phyloP scores from a whole-genome alignment of 2,329 filamentous ascomycete species.

The Trichoderma endophyticum region DNA sequence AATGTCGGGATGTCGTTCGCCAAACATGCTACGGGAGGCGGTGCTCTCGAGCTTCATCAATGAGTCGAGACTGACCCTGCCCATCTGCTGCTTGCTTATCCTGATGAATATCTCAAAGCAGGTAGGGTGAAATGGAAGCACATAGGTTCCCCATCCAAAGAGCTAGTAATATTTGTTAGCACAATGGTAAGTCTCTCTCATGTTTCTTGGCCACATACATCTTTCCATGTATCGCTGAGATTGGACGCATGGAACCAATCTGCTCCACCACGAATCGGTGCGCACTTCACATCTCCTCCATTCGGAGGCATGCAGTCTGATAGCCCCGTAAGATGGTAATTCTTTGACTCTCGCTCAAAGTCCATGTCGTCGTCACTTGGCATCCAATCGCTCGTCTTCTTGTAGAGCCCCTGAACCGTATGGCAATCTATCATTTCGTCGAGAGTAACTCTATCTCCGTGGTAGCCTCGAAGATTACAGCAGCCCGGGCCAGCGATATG shows the following conservation, averaged over 20 bases:
- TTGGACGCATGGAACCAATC: not conserved
- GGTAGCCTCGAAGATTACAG: constrained; percentile 19
- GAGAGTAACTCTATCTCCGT: constrained; percentile 24
- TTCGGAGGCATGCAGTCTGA: constrained; percentile 19
- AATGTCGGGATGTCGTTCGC: constrained; percentile 1
- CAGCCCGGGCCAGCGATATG: constrained; percentile 27
- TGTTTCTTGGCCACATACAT: not conserved
- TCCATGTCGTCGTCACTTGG: constrained; percentile 21
- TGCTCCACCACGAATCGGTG: not conserved
- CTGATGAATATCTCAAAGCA: constrained; percentile 32
- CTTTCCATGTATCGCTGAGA: not conserved
- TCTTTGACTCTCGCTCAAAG: constrained; percentile 19
- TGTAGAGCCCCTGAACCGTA: constrained; percentile 27
- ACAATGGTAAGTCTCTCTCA: not conserved
- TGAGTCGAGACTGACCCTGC: constrained; percentile 22
- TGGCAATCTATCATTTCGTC: constrained; percentile 29
- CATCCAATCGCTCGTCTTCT: constrained; percentile 22
- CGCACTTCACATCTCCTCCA: not conserved
- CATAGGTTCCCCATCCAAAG: not conserved
- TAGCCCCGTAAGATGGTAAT: constrained; percentile 25
- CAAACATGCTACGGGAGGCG: not conserved
- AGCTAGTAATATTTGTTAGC: not conserved
- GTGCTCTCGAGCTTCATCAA: constrained; percentile 16
- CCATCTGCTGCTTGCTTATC: constrained; percentile 21
- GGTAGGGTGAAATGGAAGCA: constrained; percentile 30